Base-by-base conservation (phyloP, 208 protist species). In the Crithidia brevicula region DNA sequence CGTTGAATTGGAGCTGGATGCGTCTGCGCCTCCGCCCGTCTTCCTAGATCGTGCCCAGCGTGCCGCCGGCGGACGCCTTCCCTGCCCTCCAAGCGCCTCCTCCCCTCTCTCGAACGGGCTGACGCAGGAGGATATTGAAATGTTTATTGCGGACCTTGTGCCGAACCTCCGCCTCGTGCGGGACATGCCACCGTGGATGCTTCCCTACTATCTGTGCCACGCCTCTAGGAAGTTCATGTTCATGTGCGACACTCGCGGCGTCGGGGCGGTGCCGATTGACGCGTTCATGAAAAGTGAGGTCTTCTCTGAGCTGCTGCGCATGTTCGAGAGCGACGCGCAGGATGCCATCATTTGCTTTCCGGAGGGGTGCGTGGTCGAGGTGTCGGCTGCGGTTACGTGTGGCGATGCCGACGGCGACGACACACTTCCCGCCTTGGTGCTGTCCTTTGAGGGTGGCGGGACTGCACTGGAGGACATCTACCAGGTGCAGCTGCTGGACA, bases 151-250 rank as follows among this genome's bases (percentile, higher is more conserved):
- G 20, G 72, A 88, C 27, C 47, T 95, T 4, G 40, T 97, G 16
- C 85, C 89, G 15, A 88, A 94, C 63, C 75, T 97, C 38, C 83
- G 87, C 4, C 75, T 94, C 10, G 86, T 95, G 40, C 72, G 88
- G 10, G 88, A 95, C 70, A 85, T 96, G 69, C 81, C 85, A 25
- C 86, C 86, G 42, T 95, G 86, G 83, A 90, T 98, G 82, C 65
- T 85, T 25, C 83, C 85, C n/a, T 92, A 95, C 77, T 98, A 97
- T 60, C 76, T 92, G 31, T 98, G 91, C 66, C 88, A 96, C 51
- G 93, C 90, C 6, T 93, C 88, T 3, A 79, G 91, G 23, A 97
- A 98, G 74, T 96, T 98, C 65, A 89, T 97, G 78, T 98, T 98
- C 67, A 96, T 97, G 85, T 94, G 92, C 61, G 94, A 98, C 71